Percentiles rank a stretch among this genome's conserved stretches.
These are phyloP conservation scores for Xylaria sp. DNA, from an alignment of 2,329 filamentous ascomycete species.

Conservation along the genomic window DNA sequence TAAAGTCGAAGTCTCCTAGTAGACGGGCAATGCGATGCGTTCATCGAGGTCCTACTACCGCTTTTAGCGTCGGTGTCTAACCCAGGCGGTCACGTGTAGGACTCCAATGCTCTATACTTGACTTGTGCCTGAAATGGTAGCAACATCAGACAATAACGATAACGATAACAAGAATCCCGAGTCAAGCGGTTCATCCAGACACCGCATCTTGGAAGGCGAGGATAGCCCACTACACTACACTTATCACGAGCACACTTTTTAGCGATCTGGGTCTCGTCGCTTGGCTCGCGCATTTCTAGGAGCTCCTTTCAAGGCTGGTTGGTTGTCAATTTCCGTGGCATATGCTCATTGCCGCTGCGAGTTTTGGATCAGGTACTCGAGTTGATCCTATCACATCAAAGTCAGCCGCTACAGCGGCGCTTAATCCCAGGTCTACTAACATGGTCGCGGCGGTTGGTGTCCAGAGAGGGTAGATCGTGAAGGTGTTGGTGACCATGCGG, in stretches of 20 bases:
- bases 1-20: not conserved
- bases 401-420: not conserved
- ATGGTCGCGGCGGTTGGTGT: not conserved
- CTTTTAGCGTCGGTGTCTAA: constrained; percentile 9
- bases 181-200: not conserved
- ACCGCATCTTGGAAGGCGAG: not conserved
- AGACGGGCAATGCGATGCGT: not conserved
- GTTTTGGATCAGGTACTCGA: not conserved
- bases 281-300: not conserved
- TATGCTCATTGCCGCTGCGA: not conserved
- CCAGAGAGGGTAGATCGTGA: not conserved
- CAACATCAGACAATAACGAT: not conserved
- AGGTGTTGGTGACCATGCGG: not conserved
- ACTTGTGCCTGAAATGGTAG: not conserved
- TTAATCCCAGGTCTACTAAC: not conserved
- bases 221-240: not conserved
- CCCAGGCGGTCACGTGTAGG: constrained; percentile 8
- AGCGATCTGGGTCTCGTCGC: not conserved
- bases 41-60: not conserved
- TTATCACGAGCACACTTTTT: not conserved
- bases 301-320: not conserved
- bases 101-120: not conserved
- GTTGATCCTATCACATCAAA: not conserved
- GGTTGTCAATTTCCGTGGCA: not conserved
- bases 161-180: not conserved